A percentile compares a stretch with the other conserved stretches of the same genome.
Conservation (phyloP, 208 protist species). For the Trypanosoma mega region DNA sequence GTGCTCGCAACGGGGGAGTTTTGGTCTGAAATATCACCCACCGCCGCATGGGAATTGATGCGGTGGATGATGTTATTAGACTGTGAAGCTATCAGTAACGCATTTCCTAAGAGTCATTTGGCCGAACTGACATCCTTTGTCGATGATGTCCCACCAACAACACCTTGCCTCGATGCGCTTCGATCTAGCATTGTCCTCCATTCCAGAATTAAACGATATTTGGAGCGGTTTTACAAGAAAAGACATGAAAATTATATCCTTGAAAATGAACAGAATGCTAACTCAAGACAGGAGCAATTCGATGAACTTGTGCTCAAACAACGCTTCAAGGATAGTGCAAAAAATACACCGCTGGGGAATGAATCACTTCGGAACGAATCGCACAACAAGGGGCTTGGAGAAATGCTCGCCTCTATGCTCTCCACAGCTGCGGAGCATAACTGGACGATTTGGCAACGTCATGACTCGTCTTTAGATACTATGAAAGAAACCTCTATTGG, state of each 20-base stretch:
- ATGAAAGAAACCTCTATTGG: too few relatives aligned
- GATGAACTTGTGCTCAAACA: constrained; percentile 30
- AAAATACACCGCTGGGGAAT: not conserved
- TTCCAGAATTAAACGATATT: constrained; percentile 23
- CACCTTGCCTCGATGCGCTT: constrained; percentile 5
- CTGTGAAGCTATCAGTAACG: constrained; percentile 30
- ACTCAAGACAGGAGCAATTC: constrained; percentile 31
- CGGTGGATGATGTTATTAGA: constrained; percentile 55
- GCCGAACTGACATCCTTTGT: too few relatives aligned
- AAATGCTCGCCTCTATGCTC: too few relatives aligned
- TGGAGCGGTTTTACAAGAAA: constrained; percentile 39
- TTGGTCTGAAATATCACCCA: constrained; percentile 42
- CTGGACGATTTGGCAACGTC: too few relatives aligned
- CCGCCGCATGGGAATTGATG: constrained; percentile 44
- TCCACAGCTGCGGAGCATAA: too few relatives aligned
- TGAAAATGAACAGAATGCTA: constrained; percentile 35
- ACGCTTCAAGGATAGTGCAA: not conserved
- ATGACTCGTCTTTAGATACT: too few relatives aligned
- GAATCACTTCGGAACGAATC: too few relatives aligned
- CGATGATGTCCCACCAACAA: too few relatives aligned
- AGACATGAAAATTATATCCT: constrained; percentile 39
- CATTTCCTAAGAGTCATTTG: too few relatives aligned
- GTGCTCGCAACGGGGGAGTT: constrained; percentile 42
- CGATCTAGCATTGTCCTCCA: constrained; percentile 7
- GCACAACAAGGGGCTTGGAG: too few relatives aligned